Evolutionary conservation across 2,329 filamentous ascomycete genomes (phyloP), one percentile per base, ranked within the genome.

Genomic region (Talaromyces sp.): DNA sequence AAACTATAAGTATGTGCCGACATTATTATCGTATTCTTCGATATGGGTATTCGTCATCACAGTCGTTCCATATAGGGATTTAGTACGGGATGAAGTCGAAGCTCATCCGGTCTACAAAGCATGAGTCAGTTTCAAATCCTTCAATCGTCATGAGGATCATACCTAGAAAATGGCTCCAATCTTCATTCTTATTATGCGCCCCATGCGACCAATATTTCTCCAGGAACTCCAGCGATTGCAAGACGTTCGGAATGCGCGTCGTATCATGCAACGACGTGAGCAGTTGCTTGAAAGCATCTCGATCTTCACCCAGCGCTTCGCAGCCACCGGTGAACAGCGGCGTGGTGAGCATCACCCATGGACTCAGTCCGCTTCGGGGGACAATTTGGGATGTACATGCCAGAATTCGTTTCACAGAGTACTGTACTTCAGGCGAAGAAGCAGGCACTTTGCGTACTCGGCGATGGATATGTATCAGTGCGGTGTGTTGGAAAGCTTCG

Each of bases 291-390:
- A 79, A 74, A 11, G 69, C 71, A 37, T 72, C 73, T 8, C 77
- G 73, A 64, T 80, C 77, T 37, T 76, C 69, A 2, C 72, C 77
- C 6, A 73, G 68, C 19, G 78, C 78, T 60, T 80, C 78, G 56
- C 78, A 80, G 3, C 79, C 79, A 8, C 78, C 79, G 52, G 79
- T 79, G 63, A 81, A 81, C 6, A 81, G 67, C 7, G 79, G 78
- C 7, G 79, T 81, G 22, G 79, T 80, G 17, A 80, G 70, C 69
- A 81, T 74, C 8, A 78, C 77, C 73, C 77, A 78, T 9, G 79
- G 79, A 57, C 77, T 79, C 4, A 80, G 70, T 7, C 77, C 77
- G 17, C 74, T 70, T 1, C 75, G 74, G 5, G 79, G 79, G 3
- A 73, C 72, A 61, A 81, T 80, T 47, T 74, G 71, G 6, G 71